Evolutionary conservation across 768 basidiomycete genomes (phyloP), one percentile per base, ranked within the genome.

Genomic region (Tulasnella sp.): DNA sequence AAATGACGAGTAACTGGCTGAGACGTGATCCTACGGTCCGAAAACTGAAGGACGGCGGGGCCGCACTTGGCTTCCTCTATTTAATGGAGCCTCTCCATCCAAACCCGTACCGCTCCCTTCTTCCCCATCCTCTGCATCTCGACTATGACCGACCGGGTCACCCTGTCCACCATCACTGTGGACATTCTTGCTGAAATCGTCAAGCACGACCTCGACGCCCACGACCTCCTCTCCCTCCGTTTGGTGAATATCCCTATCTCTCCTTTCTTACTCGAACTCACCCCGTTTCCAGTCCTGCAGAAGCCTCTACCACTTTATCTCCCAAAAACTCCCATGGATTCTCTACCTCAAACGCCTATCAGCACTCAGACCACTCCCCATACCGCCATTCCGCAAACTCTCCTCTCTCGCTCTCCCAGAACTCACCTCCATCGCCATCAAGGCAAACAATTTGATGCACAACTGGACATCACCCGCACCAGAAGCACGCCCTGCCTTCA

Each of bases 401-500:
- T 43, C 23, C 6, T 25, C 54, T 17, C 31, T 56, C 8, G 41
- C 54, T 23, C 25, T 56, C 21, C 23, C 23, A 27, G 40, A 56
- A 42, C 39, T 56, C 27, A 56, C 45, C 25, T 23, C 39, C n/a
- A 42, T 56, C n/a, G 41, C 54, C 8, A 34, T 56, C 36, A 48
- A 42, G 35, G 32, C 54, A 4, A 29, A 42, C 41, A 21, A 25
- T 12, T 36, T 56, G 23, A 25, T 42, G n/a, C 40, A 56, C 19
- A 56, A 56, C 40, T 56, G 54, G 54, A 31, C 43, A n/a, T 56
- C 54, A 27, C 54, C 36, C 1, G 3, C 21, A 4, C 54, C 54
- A 40, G 54, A 56, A 42, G 40, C 54, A 15, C 54, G 54, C 19
- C 54, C 54, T 40, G 29, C 37, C 54, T 56, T 43, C 54, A 27